Conservation (phyloP, 1,284 basidiomycete species). For the Apiotrichum brassicae region DNA sequence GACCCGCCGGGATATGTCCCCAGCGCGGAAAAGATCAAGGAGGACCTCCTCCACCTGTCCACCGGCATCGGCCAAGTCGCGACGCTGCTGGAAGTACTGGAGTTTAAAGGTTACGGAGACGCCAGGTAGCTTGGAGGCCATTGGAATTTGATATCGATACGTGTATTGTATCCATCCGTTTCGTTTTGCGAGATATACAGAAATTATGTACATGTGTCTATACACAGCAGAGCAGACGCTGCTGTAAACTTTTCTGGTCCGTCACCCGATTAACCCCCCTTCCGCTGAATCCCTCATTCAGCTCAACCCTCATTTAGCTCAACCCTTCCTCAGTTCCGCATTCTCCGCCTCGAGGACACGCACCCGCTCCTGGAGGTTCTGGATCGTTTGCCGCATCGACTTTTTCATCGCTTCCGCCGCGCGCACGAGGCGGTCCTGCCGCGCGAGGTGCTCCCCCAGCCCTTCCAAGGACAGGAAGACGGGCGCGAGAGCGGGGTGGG, state of each 20-base stretch:
- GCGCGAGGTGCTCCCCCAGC: conserved; percentile 32
- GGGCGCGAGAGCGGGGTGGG: conserved; percentile 26
- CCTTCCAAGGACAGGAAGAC: conserved; percentile 23
- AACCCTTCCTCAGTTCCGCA: neutral
- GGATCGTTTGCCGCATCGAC: conserved; percentile 34
- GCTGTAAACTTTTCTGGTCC: too few species aligned
- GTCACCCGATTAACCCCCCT: too few species aligned
- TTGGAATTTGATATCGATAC: too few species aligned
- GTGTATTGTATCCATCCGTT: too few species aligned
- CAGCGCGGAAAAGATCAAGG: conserved; percentile 2
- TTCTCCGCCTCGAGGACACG: conserved; percentile 6
- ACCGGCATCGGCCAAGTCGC: conserved; percentile 18
- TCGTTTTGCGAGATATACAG: too few species aligned
- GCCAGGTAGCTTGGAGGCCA: too few species aligned
- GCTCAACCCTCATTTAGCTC: too few species aligned
- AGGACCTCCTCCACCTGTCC: too few species aligned
- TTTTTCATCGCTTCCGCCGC: conserved; percentile 38
- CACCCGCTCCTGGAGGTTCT: conserved; percentile 28
- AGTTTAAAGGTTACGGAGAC: conserved; percentile 32
- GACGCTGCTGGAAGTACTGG: conserved; percentile 31
- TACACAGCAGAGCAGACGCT: too few species aligned
- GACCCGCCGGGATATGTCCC: conserved; percentile 20
- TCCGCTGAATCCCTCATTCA: too few species aligned
- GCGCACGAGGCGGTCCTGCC: conserved; percentile 34
- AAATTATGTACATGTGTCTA: too few species aligned